phyloP scores from a whole-genome alignment of 2,329 filamentous ascomycete species.

The Hypoxylon sp. region DNA sequence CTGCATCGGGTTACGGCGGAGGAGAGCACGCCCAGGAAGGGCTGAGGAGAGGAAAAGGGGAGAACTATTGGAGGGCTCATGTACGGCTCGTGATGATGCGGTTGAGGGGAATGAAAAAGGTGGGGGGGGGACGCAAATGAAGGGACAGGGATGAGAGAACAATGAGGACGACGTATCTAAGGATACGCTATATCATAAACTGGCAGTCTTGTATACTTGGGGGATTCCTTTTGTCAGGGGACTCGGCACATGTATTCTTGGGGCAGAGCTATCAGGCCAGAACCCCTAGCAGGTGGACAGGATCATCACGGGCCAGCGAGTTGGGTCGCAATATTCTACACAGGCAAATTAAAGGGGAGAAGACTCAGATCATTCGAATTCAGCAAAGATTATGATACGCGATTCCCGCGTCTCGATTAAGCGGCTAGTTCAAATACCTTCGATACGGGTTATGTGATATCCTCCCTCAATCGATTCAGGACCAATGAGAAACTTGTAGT shows the following conservation, averaged over 20 bases:
- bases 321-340: no score
- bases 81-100: neutral
- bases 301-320: neutral
- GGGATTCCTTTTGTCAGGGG: conserved; percentile 37
- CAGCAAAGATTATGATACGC: neutral
- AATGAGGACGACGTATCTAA: conserved; percentile 5
- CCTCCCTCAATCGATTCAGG: no score
- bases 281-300: neutral
- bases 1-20: conserved; percentile 46
- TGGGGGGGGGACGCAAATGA: no score
- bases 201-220: conserved; percentile 36
- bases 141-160: neutral
- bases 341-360: no score
- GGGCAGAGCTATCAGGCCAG: neutral
- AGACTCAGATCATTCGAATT: neutral
- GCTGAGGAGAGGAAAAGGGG: neutral
- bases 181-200: conserved; percentile 2
- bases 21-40: conserved; percentile 36
- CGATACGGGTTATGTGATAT: no score
- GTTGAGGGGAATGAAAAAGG: neutral
- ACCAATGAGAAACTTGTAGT: neutral
- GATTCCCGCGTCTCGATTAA: neutral
- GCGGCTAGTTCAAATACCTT: no score
- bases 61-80: neutral
- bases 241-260: conserved; percentile 31